These are phyloP conservation scores for Spinacia oleracea DNA, from an alignment of 179 eudicot genomes.

Conservation along the genomic window DNA sequence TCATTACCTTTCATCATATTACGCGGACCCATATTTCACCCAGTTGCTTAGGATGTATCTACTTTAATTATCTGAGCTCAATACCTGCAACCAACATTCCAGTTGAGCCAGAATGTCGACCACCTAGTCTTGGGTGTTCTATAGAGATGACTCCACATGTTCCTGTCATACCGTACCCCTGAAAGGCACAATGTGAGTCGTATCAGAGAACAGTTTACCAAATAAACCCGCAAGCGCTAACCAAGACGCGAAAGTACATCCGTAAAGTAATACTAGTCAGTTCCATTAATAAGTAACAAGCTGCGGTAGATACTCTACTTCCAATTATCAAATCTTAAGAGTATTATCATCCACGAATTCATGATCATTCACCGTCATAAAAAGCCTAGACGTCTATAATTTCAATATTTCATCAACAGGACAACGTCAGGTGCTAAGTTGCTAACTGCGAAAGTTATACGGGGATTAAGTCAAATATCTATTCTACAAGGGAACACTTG, in stretches of 20 bases:
- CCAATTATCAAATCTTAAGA: not conserved
- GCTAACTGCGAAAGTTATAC: no score
- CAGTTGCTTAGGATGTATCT: constrained; percentile 45
- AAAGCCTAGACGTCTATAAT: no score
- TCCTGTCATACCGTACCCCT: constrained; percentile 78
- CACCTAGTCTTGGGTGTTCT: constrained; percentile 45
- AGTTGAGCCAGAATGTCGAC: constrained; percentile 58
- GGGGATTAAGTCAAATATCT: no score
- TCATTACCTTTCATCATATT: constrained; percentile 56
- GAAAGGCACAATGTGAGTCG: constrained; percentile 22
- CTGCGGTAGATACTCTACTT: not conserved
- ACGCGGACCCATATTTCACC: constrained; percentile 70
- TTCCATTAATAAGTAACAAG: not conserved
- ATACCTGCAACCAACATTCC: constrained; percentile 53
- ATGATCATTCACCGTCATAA: not conserved
- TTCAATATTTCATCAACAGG: not conserved
- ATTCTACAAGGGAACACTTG: no score
- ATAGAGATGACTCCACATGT: constrained; percentile 44
- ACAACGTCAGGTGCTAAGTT: not conserved
- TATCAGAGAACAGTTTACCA: constrained; percentile 5
- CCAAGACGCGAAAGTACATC: not conserved
- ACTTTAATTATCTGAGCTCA: constrained; percentile 54
- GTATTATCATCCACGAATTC: not conserved
- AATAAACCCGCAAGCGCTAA: not conserved
- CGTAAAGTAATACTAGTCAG: not conserved